These are phyloP conservation scores for Hansenula lynferdii DNA, from an alignment of 1,139 yeast genomes.

Conservation along the genomic window DNA sequence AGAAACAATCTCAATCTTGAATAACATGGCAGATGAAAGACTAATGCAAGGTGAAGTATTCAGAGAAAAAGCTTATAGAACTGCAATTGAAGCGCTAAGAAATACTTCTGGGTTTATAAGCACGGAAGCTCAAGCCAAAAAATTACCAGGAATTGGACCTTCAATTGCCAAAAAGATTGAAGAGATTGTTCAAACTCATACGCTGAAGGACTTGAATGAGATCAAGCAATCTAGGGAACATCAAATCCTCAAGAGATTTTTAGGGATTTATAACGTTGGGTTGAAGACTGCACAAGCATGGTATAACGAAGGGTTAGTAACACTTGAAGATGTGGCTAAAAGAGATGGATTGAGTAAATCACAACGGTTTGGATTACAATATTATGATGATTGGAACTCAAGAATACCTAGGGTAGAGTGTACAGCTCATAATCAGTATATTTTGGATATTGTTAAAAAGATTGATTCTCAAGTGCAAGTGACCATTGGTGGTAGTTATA, in stretches of 20 bases:
- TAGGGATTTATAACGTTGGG: conserved; percentile 52
- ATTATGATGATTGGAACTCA: conserved; percentile 45
- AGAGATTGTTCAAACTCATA: conserved; percentile 39
- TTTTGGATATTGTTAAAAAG: conserved; percentile 27
- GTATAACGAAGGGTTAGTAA: conserved; percentile 34
- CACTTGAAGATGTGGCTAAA: conserved; percentile 35
- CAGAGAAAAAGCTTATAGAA: conserved; percentile 40
- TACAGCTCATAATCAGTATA: conserved; percentile 33
- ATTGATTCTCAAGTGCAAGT: conserved; percentile 36
- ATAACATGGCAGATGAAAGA: conserved; percentile 34
- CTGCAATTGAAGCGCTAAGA: conserved; percentile 37
- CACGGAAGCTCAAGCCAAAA: conserved; percentile 36
- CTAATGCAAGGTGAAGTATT: conserved; percentile 35
- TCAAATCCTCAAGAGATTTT: conserved; percentile 32
- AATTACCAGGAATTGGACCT: conserved; percentile 40
- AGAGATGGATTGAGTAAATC: conserved; percentile 31
- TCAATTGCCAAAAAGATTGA: conserved; percentile 45
- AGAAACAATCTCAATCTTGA: conserved; percentile 31
- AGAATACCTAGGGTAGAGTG: conserved; percentile 47
- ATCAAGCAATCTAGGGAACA: conserved; percentile 24
- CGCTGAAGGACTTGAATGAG: conserved; percentile 32
- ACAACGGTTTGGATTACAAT: conserved; percentile 42
- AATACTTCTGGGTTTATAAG: conserved; percentile 27
- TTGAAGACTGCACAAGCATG: conserved; percentile 39
- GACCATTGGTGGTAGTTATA: conserved; percentile 51